A percentile compares a stretch with the other conserved stretches of the same genome.
Evolutionary conservation across 495 filamentous ascomycete species (phyloP).

Genomic region (Penicillium bovifimosum): DNA sequence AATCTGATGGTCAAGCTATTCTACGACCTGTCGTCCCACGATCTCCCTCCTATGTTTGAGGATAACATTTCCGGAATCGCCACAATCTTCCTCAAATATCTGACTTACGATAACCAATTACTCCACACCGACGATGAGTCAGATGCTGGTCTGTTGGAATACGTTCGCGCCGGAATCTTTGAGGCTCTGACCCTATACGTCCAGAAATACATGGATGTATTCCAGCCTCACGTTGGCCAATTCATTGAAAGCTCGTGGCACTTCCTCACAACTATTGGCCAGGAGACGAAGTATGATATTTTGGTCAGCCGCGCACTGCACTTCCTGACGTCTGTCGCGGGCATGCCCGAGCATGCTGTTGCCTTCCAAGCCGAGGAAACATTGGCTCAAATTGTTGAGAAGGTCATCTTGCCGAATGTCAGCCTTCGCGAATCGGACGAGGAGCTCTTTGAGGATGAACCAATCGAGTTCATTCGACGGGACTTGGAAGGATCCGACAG

Average conservation of each 20-base stretch:
- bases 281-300: conserved; percentile 88
- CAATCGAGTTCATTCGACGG: conserved; percentile 94
- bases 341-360: conserved; percentile 66
- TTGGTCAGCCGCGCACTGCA: conserved; percentile 91
- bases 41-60: conserved; percentile 90
- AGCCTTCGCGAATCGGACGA: conserved; percentile 85
- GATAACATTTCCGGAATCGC: conserved; percentile 73
- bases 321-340: conserved; percentile 85
- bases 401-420: conserved; percentile 91
- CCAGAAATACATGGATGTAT: conserved; percentile 91
- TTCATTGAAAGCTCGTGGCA: conserved; percentile 90
- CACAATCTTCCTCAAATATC: conserved; percentile 80
- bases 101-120: conserved; percentile 78
- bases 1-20: conserved; percentile 84
- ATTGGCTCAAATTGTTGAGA: conserved; percentile 79
- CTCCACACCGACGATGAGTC: conserved; percentile 78
- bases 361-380: conserved; percentile 77
- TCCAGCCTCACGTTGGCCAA: conserved; percentile 65
- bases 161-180: conserved; percentile 86
- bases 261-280: conserved; percentile 76
- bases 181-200: conserved; percentile 80
- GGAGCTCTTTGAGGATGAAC: conserved; percentile 96
- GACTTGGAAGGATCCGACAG: conserved; percentile 95
- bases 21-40: conserved; percentile 94
- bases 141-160: conserved; percentile 78